A percentile compares a stretch with the other conserved stretches of the same genome.
These are phyloP conservation scores for Cytospora leucostoma DNA, from an alignment of 2,329 filamentous ascomycete species.

Conservation along the genomic window DNA sequence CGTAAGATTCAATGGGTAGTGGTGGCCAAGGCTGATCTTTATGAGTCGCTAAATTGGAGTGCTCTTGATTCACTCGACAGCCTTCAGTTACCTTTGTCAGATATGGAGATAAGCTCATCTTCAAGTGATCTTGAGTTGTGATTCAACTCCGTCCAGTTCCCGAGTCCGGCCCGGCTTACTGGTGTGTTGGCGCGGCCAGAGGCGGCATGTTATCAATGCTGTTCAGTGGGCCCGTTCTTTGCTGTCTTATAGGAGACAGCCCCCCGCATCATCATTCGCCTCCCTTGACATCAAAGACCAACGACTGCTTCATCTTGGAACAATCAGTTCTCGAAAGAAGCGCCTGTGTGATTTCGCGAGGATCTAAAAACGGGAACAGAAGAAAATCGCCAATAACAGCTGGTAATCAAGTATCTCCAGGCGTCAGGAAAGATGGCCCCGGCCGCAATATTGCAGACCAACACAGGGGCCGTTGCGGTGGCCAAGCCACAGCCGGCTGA, in stretches of 20 bases:
- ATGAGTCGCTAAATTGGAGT: no score
- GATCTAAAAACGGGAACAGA: background rate
- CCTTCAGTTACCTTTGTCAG: background rate
- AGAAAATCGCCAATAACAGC: no score
- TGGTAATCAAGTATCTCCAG: no score
- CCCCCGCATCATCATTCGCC: background rate
- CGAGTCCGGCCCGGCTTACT: conserved; percentile 20
- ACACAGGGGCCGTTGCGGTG: conserved; percentile 5
- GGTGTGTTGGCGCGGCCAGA: conserved; percentile 12
- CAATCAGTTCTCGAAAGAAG: background rate
- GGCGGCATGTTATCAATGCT: conserved; percentile 11
- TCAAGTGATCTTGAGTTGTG: background rate
- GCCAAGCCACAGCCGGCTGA: conserved; percentile 20
- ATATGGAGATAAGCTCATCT: background rate
- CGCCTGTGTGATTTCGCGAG: background rate
- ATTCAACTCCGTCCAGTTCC: background rate
- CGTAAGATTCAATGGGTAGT: no score
- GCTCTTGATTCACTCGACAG: background rate
- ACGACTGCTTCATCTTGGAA: background rate
- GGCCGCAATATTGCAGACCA: conserved; percentile 15
- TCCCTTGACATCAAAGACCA: background rate
- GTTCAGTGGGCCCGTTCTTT: conserved; percentile 5
- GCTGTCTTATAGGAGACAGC: conserved; percentile 8
- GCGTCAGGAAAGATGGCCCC: conserved; percentile 15
- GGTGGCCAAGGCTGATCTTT: no score